Evolutionary conservation across 2,329 filamentous ascomycete genomes (phyloP).

Genomic region (Colletotrichum lentis): DNA sequence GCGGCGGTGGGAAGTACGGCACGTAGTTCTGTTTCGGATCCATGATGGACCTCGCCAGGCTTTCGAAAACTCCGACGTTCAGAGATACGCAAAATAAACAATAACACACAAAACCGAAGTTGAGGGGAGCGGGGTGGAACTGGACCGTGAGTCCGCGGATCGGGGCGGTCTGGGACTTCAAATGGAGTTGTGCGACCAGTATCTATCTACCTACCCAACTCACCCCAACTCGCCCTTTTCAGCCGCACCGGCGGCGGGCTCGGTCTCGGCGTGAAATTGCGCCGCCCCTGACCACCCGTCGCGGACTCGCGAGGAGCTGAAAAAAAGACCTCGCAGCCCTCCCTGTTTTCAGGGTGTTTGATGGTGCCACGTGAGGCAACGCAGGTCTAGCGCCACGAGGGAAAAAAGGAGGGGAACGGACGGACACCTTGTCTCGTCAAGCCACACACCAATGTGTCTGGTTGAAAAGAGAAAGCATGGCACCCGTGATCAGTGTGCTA

Average conservation of each 20-base stretch:
- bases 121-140: too few relatives aligned
- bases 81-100: not conserved
- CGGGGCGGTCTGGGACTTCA: not conserved
- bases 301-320: not conserved
- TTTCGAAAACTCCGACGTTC: not conserved
- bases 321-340: not conserved
- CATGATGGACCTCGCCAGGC: not conserved
- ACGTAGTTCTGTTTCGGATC: not conserved
- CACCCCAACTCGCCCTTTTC: not conserved
- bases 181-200: not conserved
- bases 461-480: not conserved
- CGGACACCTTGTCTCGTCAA: not conserved
- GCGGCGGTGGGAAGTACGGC: conserved; percentile 25
- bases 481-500: not conserved
- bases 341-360: not conserved
- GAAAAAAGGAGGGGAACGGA: too few relatives aligned
- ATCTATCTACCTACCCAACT: not conserved
- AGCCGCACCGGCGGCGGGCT: not conserved
- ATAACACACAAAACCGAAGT: too few relatives aligned
- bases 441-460: not conserved
- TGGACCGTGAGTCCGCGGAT: too few relatives aligned
- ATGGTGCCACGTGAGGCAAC: not conserved
- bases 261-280: conserved; percentile 1
- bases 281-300: not conserved
- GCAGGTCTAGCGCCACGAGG: not conserved